Conservation (phyloP, 2,329 filamentous ascomycete genomes). For the Ophiognomonia clavigignenti-juglandacearum region DNA sequence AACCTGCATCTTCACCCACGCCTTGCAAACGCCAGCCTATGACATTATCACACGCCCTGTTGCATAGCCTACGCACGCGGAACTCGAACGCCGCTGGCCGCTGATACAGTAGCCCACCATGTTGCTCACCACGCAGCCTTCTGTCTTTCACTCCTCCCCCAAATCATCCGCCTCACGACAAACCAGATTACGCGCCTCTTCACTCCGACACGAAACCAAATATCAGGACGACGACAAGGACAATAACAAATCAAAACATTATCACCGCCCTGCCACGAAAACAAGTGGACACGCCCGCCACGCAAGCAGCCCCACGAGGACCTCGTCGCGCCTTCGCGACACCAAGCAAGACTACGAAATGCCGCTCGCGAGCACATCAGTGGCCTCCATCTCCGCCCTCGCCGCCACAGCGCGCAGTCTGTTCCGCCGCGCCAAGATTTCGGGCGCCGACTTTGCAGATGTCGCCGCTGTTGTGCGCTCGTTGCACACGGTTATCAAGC, state of each 20-base stretch:
- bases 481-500: slow-evolving; percentile 51
- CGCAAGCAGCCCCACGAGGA: slow-evolving; percentile 9
- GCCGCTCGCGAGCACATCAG: slow-evolving; percentile 24
- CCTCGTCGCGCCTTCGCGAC: not conserved
- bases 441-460: slow-evolving; percentile 43
- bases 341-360: slow-evolving; percentile 19
- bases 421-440: slow-evolving; percentile 47
- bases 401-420: slow-evolving; percentile 51
- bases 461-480: slow-evolving; percentile 45
- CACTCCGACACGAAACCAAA: not conserved
- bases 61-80: slow-evolving; percentile 12
- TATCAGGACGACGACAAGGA: not conserved
- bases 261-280: slow-evolving; percentile 1
- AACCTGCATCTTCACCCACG: not conserved
- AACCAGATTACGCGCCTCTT: not conserved
- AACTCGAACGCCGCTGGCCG: too few relatives aligned
- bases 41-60: slow-evolving; percentile 15
- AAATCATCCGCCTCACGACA: not conserved
- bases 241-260: not conserved
- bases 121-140: slow-evolving; percentile 4
- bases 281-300: not conserved
- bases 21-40: slow-evolving; percentile 3
- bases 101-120: slow-evolving; percentile 10
- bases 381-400: slow-evolving; percentile 48
- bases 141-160: not conserved